These are phyloP conservation scores for Vitis cinerea DNA, from an alignment of 164 flowering plant genomes.

Conservation along the genomic window DNA sequence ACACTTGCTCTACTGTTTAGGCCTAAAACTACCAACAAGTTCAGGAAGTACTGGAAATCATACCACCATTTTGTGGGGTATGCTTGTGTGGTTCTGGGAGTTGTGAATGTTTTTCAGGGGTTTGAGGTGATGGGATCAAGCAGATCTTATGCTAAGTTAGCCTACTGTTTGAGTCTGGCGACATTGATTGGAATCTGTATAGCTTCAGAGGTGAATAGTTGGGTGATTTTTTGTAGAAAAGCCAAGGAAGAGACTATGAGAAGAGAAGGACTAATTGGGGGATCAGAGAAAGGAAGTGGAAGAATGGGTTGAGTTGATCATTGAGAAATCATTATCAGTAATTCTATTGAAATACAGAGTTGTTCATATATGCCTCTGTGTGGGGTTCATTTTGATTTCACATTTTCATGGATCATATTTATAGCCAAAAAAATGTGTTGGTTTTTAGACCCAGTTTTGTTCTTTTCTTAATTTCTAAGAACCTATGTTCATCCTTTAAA, in stretches of 20 bases:
- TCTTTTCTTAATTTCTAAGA: too few relatives aligned
- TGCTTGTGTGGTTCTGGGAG: slow-evolving; percentile 80
- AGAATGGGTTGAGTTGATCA: background rate
- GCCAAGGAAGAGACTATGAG: slow-evolving; percentile 83
- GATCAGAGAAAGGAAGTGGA: slow-evolving; percentile 45
- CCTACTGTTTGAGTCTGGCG: slow-evolving; percentile 65
- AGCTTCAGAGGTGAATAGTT: slow-evolving; percentile 83
- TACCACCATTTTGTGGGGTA: slow-evolving; percentile 99
- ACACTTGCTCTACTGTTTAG: slow-evolving; percentile 79
- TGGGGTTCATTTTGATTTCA: too few relatives aligned
- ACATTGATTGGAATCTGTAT: slow-evolving; percentile 67
- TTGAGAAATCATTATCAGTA: too few relatives aligned
- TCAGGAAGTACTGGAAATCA: slow-evolving; percentile 91
- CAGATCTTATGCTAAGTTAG: slow-evolving; percentile 60
- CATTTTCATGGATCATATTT: too few relatives aligned
- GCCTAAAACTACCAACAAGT: slow-evolving; percentile 80
- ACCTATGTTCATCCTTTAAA: too few relatives aligned
- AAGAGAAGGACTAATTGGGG: slow-evolving; percentile 62
- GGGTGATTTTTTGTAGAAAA: slow-evolving; percentile 91
- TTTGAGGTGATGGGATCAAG: slow-evolving; percentile 74
- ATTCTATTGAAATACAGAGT: too few relatives aligned
- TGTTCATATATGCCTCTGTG: too few relatives aligned
- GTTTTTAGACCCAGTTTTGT: too few relatives aligned
- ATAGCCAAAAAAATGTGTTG: too few relatives aligned
- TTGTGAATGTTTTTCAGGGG: slow-evolving; percentile 88